A percentile compares a stretch with the other conserved stretches of the same genome.
Evolutionary conservation across 106 monocot species (phyloP).

Genomic region (Phalaenopsis aphrodite): DNA sequence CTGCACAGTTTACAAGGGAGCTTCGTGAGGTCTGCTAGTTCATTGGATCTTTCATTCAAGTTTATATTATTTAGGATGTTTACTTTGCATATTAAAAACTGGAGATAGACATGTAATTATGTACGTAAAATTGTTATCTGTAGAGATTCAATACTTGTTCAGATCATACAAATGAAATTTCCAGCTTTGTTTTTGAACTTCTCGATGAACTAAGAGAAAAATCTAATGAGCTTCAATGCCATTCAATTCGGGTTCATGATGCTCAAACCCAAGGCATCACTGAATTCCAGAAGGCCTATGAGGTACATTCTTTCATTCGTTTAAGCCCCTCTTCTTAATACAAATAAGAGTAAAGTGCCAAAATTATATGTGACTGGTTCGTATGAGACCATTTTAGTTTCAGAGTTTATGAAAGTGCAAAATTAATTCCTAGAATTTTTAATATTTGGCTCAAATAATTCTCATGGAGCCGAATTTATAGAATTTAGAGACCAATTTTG

Average conservation of each 20-base stretch:
- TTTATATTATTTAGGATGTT: neutral
- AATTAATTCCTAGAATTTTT: too few relatives aligned
- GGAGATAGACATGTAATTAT: neutral
- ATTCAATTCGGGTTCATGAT: constrained; percentile 40
- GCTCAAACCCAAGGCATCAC: constrained; percentile 31
- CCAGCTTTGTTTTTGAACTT: constrained; percentile 40
- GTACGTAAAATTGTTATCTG: neutral
- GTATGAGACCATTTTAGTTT: too few relatives aligned
- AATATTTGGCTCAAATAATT: too few relatives aligned
- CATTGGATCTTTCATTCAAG: neutral
- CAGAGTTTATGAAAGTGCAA: too few relatives aligned
- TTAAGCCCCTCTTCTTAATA: neutral
- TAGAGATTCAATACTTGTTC: constrained; percentile 54
- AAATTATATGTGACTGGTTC: too few relatives aligned
- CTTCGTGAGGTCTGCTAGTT: constrained; percentile 53
- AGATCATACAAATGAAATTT: constrained; percentile 50
- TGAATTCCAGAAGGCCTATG: constrained; percentile 72
- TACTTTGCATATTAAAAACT: neutral
- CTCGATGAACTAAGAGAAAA: constrained; percentile 48
- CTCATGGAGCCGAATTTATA: too few relatives aligned
- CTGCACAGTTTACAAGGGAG: constrained; percentile 58
- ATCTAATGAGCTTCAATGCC: constrained; percentile 34
- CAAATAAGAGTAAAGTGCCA: too few relatives aligned
- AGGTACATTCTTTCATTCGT: constrained; percentile 32
- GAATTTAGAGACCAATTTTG: too few relatives aligned